A percentile compares a stretch with the other conserved stretches of the same genome.
phyloP scores from a whole-genome alignment of 1,284 basidiomycete species.

The Coniferiporia weirii region DNA sequence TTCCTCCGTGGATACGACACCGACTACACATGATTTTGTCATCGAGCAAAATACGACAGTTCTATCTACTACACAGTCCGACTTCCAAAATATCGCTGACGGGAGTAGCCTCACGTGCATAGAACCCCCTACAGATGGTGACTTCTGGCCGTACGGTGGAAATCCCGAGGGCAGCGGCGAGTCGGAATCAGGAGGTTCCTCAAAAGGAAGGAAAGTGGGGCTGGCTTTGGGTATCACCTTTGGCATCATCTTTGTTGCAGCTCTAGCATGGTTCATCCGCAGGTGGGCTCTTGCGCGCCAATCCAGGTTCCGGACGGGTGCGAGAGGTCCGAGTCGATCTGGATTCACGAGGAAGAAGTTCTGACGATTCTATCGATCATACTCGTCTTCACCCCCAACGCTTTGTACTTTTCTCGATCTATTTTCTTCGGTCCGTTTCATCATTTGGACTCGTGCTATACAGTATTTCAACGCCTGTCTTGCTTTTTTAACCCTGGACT shows the following conservation, averaged over 20 bases:
- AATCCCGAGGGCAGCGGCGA: conserved; percentile 34
- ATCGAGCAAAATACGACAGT: conserved; percentile 42
- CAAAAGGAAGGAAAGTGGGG: conserved; percentile 39
- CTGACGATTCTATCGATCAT: not conserved
- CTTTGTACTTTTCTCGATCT: not conserved
- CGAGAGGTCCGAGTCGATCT: not conserved
- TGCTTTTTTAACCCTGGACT: not conserved
- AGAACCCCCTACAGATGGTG: conserved; percentile 58
- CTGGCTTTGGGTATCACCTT: conserved; percentile 50
- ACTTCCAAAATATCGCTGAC: conserved; percentile 47
- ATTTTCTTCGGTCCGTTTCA: not conserved
- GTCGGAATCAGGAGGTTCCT: conserved; percentile 23
- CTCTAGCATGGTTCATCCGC: conserved; percentile 44
- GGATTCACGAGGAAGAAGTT: conserved; percentile 7
- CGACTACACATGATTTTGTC: conserved; percentile 54
- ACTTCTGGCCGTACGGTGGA: conserved; percentile 66
- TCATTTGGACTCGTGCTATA: not conserved
- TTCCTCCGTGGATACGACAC: conserved; percentile 42
- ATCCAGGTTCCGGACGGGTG: not conserved
- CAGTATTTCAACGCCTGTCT: not conserved
- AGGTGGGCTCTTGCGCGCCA: conserved; percentile 31
- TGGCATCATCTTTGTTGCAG: conserved; percentile 39
- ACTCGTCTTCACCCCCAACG: too few relatives aligned
- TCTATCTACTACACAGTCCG: conserved; percentile 41
- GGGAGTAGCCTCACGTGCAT: conserved; percentile 61